Percentiles rank a stretch among this genome's conserved stretches.
These are phyloP conservation scores for Trichocomaceae sp. DNA, from an alignment of 2,329 filamentous ascomycete species.

Conservation along the genomic window DNA sequence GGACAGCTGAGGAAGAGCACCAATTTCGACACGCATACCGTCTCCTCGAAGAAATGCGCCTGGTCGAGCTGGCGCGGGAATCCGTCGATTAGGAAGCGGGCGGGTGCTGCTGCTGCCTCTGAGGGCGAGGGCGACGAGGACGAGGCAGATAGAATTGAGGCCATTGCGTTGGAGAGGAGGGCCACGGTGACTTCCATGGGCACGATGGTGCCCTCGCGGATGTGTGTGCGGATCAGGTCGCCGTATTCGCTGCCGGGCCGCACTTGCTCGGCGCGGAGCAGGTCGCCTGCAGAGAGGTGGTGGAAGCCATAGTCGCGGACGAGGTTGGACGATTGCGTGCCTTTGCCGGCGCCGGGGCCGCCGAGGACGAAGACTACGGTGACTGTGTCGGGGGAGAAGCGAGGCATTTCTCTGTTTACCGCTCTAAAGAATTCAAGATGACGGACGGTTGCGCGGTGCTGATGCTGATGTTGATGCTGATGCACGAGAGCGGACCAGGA, in stretches of 20 bases:
- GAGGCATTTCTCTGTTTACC: constrained; percentile 44
- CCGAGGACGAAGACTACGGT: constrained; percentile 97
- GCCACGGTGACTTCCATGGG: constrained; percentile 98
- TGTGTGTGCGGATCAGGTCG: constrained; percentile 85
- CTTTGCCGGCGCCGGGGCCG: constrained; percentile 91
- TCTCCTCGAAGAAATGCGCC: constrained; percentile 84
- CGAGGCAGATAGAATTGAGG: constrained; percentile 53
- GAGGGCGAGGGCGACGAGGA: too few relatives aligned
- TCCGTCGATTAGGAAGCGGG: constrained; percentile 70
- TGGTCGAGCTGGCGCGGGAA: constrained; percentile 98
- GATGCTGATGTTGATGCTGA: constrained; percentile 30
- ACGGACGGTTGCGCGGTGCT: constrained; percentile 10
- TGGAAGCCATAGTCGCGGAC: constrained; percentile 84
- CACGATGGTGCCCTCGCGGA: constrained; percentile 90
- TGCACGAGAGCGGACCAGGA: constrained; percentile 46
- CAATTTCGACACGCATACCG: constrained; percentile 74
- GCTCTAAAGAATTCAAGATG: not conserved
- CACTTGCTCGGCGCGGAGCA: constrained; percentile 88
- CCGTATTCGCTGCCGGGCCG: constrained; percentile 82
- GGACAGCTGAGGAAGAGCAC: constrained; percentile 94
- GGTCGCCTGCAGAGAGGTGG: constrained; percentile 87
- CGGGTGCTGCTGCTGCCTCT: too few relatives aligned
- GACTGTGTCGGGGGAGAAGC: constrained; percentile 71
- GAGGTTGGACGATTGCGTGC: constrained; percentile 86
- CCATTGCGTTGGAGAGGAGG: constrained; percentile 90